Evolutionary conservation across 306 rosid genomes (phyloP).

Genomic region (Acacia crassicarpa): DNA sequence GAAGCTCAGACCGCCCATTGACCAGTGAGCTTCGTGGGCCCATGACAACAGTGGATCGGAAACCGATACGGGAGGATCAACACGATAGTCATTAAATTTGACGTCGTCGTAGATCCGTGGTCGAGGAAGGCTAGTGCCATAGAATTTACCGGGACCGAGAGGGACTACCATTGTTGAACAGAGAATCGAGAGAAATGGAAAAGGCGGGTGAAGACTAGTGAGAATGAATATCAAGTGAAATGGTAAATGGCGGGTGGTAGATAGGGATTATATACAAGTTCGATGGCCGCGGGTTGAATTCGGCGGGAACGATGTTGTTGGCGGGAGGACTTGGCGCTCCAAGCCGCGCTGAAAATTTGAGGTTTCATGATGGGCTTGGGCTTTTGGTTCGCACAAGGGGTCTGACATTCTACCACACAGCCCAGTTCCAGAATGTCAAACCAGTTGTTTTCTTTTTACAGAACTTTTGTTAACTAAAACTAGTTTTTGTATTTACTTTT

Average conservation of each 20-base stretch:
- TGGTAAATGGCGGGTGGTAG: neutral
- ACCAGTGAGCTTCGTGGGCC: constrained; percentile 96
- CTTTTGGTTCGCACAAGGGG: neutral
- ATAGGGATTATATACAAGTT: constrained; percentile 7
- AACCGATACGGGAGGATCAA: constrained; percentile 67
- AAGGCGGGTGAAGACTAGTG: neutral
- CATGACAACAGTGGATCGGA: constrained; percentile 61
- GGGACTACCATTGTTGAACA: constrained; percentile 54
- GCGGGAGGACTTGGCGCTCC: constrained; percentile 52
- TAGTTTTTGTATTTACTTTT: too few species aligned
- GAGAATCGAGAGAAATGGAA: neutral
- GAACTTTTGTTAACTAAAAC: too few species aligned
- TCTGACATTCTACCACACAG: neutral
- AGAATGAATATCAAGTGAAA: neutral
- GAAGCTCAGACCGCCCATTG: constrained; percentile 88
- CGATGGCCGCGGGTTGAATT: neutral
- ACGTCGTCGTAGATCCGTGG: constrained; percentile 78
- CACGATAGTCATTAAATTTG: constrained; percentile 60
- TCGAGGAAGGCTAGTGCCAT: constrained; percentile 87
- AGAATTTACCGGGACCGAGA: constrained; percentile 76
- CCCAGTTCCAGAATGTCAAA: too few species aligned
- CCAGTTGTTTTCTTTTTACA: neutral
- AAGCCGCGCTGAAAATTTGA: neutral
- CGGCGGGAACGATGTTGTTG: constrained; percentile 36
- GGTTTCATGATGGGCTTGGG: constrained; percentile 14